Evolutionary conservation across 1,284 basidiomycete genomes (phyloP).

Genomic region (Austroboletus rostrupii): DNA sequence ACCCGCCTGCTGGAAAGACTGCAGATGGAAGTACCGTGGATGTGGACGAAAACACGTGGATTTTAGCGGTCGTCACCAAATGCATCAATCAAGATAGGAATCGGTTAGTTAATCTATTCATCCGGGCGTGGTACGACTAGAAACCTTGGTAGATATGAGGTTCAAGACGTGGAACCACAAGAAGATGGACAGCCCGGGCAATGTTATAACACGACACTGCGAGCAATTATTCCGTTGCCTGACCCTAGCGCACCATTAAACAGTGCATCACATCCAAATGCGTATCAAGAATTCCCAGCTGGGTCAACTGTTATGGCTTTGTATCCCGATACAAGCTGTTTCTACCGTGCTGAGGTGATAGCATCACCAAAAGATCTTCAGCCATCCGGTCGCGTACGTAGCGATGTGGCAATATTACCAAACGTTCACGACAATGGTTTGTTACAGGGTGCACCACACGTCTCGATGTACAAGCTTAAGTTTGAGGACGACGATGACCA

Average conservation of each 20-base stretch:
- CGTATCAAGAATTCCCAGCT: conserved; percentile 67
- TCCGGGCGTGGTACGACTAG: conserved; percentile 1
- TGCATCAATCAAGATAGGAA: conserved; percentile 69
- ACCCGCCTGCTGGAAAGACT: conserved; percentile 55
- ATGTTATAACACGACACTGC: conserved; percentile 66
- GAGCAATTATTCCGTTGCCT: conserved; percentile 72
- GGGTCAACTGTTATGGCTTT: conserved; percentile 75
- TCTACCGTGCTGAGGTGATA: conserved; percentile 78
- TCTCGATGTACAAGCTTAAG: conserved; percentile 65
- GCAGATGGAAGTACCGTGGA: conserved; percentile 42
- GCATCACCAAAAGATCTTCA: conserved; percentile 57
- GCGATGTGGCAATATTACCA: neutral
- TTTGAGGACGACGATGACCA: conserved; percentile 83
- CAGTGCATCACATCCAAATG: conserved; percentile 58
- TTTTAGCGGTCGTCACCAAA: conserved; percentile 68
- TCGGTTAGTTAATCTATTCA: conserved; percentile 34
- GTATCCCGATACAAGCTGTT: conserved; percentile 83
- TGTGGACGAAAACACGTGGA: conserved; percentile 73
- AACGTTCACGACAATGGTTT: conserved; percentile 1
- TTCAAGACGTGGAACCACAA: conserved; percentile 76
- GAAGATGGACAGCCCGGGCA: conserved; percentile 70
- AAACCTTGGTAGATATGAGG: conserved; percentile 58
- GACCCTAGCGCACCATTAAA: conserved; percentile 58
- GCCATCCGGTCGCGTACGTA: conserved; percentile 46
- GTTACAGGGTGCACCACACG: conserved; percentile 34